These are phyloP conservation scores for Pascua sp. DNA, from an alignment of 1,284 basidiomycete genomes.

Conservation along the genomic window DNA sequence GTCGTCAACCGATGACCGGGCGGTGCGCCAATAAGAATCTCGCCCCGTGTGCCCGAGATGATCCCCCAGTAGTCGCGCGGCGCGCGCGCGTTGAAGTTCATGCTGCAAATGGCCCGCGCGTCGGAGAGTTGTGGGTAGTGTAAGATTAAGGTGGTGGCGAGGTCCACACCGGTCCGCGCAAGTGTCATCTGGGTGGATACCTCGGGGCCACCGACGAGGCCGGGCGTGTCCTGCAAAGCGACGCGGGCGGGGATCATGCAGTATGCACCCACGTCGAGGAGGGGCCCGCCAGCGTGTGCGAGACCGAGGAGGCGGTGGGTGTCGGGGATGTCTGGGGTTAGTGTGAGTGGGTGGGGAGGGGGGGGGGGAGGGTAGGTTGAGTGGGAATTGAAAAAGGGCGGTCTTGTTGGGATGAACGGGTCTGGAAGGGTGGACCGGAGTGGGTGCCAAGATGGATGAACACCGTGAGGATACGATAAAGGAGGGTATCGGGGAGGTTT, in stretches of 20 bases:
- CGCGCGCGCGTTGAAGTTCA: constrained; percentile 5
- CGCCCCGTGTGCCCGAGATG: constrained; percentile 12
- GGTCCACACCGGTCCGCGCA: constrained; percentile 41
- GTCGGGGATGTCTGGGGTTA: constrained; percentile 11
- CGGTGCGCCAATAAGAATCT: constrained; percentile 8
- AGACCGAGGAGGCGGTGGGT: constrained; percentile 49
- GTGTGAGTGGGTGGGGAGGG: too few relatives aligned
- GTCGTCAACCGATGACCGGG: constrained; percentile 7
- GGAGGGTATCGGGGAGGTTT: too few relatives aligned
- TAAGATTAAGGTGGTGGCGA: constrained; percentile 41
- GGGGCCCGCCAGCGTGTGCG: constrained; percentile 51
- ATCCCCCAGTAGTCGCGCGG: constrained; percentile 5
- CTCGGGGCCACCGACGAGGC: constrained; percentile 31
- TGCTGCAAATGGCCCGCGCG: constrained; percentile 19
- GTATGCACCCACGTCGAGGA: constrained; percentile 54
- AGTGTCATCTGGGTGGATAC: constrained; percentile 39
- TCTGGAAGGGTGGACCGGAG: too few relatives aligned
- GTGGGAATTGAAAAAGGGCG: too few relatives aligned
- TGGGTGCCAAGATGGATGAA: too few relatives aligned
- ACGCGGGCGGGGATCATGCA: constrained; percentile 11
- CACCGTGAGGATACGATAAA: too few relatives aligned
- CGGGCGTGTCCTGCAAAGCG: constrained; percentile 32
- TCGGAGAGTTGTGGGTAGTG: constrained; percentile 39
- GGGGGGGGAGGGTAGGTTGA: too few relatives aligned
- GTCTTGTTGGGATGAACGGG: too few relatives aligned